phyloP scores from a whole-genome alignment of 352 stramenopile species.

The Globisporangium mamillatum region DNA sequence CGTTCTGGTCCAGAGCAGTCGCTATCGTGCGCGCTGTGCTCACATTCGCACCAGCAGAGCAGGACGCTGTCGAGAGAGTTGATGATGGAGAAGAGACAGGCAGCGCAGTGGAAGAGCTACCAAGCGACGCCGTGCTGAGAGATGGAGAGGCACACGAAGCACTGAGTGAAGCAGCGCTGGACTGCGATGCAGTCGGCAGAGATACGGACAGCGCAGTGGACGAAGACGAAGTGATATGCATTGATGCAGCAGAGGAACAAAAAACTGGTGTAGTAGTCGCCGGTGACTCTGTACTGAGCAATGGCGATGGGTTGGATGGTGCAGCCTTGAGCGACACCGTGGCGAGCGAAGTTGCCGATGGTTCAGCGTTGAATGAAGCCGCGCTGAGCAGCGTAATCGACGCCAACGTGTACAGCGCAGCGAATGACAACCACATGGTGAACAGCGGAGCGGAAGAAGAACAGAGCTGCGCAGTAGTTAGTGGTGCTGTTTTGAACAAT shows the following conservation, averaged over 20 bases:
- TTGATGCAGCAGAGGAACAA: background rate
- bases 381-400: background rate
- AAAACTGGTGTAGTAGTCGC: background rate
- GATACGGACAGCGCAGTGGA: background rate
- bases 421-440: background rate
- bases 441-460: background rate
- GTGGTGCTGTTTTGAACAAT: too few relatives aligned
- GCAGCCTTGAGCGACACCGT: background rate
- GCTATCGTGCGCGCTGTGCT: background rate
- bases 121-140: background rate
- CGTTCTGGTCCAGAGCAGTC: background rate
- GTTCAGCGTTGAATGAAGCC: background rate
- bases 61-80: background rate
- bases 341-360: background rate
- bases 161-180: background rate
- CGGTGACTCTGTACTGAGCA: background rate
- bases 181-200: background rate
- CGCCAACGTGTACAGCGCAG: background rate
- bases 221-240: background rate
- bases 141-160: background rate
- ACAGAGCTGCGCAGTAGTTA: background rate
- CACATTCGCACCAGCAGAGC: background rate
- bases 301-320: background rate
- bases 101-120: background rate
- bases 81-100: background rate